Base-by-base conservation (phyloP, 768 basidiomycete species). In the Auricularia auricula-judae region DNA sequence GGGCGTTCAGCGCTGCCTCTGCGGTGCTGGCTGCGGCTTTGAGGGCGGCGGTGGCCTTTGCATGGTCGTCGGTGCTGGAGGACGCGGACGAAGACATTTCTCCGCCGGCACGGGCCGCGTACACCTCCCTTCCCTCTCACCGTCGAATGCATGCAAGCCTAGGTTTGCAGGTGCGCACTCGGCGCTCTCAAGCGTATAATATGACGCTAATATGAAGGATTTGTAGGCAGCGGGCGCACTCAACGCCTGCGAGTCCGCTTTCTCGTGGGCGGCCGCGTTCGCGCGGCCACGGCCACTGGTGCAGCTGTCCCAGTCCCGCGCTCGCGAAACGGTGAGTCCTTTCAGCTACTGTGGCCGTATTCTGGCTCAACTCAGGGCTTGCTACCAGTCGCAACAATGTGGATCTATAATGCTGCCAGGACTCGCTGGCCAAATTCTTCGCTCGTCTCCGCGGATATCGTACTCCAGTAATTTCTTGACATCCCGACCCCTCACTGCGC, bases 31-130 rank as follows among this genome's bases (percentile, higher is more conserved):
- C 10, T 8, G 51, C 33, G n/a, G 29, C 12, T 14, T 56, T 4
- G 34, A 68, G 64, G 7, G 58, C 56, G 14, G 60, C 36, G 10
- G 64, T 36, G n/a, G 61, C 66, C 59, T 43, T 29, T 23, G 56
- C 39, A 61, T n/a, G 47, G 47, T 42, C 39, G 39, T 42, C 39
- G 39, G 43, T 44, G 43, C 18, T 44, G 10, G 43, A 18, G 3
- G 47, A 21, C 14, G 47, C 7, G 5, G 47, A 51, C 18, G 16
- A 51, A 18, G 47, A 16, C 47, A 51, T 51, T 51, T 2, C 21
- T 51, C 47, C 4, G 47, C 47, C 18, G 18, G 21, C 18, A 51
- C 18, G 18, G 47, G 47, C 21, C 21, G 47, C 47, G 47, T 18
- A 21, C 10, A 53, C 62, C 29, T n/a, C 59, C 18, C 53, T 21